Percentiles rank a stretch among this genome's conserved stretches.
phyloP scores from a whole-genome alignment of 2,329 filamentous ascomycete species.

The Trichoderma lentiforme region DNA sequence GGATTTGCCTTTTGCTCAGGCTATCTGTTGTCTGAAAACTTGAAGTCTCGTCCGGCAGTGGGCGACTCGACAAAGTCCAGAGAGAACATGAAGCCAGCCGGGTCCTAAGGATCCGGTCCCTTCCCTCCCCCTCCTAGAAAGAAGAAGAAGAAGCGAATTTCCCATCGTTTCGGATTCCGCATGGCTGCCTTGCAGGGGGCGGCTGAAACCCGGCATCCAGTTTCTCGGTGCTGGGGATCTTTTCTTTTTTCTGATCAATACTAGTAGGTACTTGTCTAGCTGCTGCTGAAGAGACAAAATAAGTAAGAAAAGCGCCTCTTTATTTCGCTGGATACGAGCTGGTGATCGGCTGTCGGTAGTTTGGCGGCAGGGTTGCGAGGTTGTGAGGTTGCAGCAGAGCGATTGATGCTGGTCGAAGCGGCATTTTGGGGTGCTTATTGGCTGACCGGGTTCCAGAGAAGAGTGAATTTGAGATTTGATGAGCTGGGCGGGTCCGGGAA shows the following conservation, averaged over 20 bases:
- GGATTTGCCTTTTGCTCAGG: neutral
- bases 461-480: neutral
- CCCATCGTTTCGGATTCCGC: conserved; percentile 11
- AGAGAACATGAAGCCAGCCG: neutral
- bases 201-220: neutral
- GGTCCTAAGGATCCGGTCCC: neutral
- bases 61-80: neutral
- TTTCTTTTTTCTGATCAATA: neutral
- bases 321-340: conserved; percentile 11
- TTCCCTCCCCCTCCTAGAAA: neutral
- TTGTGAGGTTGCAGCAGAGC: neutral
- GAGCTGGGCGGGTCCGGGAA: conserved; percentile 1
- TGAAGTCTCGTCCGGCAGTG: neutral
- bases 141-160: conserved; percentile 2
- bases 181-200: conserved; percentile 1
- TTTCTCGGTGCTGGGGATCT: neutral
- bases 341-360: neutral
- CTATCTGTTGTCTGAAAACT: neutral
- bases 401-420: neutral
- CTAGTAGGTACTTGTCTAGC: neutral
- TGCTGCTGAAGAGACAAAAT: neutral
- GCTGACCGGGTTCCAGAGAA: neutral
- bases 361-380: neutral
- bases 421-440: neutral
- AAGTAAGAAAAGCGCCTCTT: neutral